Evolutionary conservation across 2,329 filamentous ascomycete genomes (phyloP).

Genomic region (Sclerotinia nivalis): DNA sequence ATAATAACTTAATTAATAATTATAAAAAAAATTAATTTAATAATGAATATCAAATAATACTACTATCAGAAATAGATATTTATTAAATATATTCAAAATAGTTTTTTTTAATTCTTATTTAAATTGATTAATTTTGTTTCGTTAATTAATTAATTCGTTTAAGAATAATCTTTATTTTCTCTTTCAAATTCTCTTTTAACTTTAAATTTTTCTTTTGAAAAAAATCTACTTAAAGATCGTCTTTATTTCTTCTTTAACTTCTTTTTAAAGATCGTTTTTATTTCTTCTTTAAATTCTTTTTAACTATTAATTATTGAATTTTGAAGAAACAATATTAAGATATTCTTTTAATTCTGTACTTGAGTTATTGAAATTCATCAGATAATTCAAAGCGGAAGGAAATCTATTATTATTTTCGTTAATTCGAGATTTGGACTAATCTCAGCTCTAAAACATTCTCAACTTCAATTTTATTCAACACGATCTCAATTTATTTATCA

Average conservation of each 20-base stretch:
- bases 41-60: not conserved
- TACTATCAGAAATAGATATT: not conserved
- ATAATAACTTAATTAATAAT: not conserved
- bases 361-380: not conserved
- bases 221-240: not conserved
- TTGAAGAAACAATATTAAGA: not conserved
- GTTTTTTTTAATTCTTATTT: not conserved
- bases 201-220: not conserved
- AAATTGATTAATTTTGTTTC: not conserved
- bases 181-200: not conserved
- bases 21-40: not conserved
- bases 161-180: not conserved
- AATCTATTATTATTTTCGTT: not conserved
- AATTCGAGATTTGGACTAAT: not conserved
- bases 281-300: not conserved
- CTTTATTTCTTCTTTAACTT: not conserved
- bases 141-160: not conserved
- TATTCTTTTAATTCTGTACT: accelerated
- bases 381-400: not conserved
- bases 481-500: slow-evolving; percentile 2
- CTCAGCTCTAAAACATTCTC: slow-evolving; percentile 12
- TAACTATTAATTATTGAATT: not conserved
- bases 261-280: no score
- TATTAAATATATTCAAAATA: not conserved
- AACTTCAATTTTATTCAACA: slow-evolving; percentile 8